Percentiles rank a stretch among this genome's conserved stretches.
Evolutionary conservation across 176 grass and related monocot genomes (phyloP).

Genomic region (Musa itinerans): DNA sequence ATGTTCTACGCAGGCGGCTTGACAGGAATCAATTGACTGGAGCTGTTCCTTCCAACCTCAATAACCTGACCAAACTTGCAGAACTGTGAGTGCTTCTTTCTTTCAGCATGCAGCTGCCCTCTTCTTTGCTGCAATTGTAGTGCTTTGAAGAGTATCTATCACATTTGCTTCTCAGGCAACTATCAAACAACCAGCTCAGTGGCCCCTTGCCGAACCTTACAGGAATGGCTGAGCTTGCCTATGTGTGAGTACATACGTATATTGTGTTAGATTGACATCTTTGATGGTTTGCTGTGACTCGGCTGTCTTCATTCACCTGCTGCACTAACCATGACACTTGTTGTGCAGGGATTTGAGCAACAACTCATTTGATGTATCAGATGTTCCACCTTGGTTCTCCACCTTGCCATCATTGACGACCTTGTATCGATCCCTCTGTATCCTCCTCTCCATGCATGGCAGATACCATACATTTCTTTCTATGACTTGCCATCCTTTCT

Average conservation of each 20-base stretch:
- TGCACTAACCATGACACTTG: not conserved
- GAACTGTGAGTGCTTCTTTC: constrained; percentile 12
- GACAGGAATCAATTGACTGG: not conserved
- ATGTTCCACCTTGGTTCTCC: constrained; percentile 60
- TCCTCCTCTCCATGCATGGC: too few relatives aligned
- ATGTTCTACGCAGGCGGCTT: not conserved
- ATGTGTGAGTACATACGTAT: constrained; percentile 14
- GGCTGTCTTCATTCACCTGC: not conserved
- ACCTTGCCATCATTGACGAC: constrained; percentile 20
- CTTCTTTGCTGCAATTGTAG: not conserved
- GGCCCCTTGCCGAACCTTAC: constrained; percentile 23
- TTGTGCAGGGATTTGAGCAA: constrained; percentile 72
- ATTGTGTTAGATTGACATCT: too few relatives aligned
- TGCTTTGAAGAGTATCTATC: not conserved
- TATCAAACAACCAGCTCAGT: constrained; percentile 11
- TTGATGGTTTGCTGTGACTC: not conserved
- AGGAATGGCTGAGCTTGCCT: constrained; percentile 3
- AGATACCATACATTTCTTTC: constrained; percentile 13
- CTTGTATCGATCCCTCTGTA: constrained; percentile 26
- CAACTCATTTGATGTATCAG: constrained; percentile 49
- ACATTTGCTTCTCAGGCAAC: not conserved
- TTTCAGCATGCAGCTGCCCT: not conserved
- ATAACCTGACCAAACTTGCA: constrained; percentile 1
- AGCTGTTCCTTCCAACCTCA: constrained; percentile 17
- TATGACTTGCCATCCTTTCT: not conserved